Base-by-base conservation (phyloP, 805 yeast genomes). In the Zygosaccharomyces lentus region DNA sequence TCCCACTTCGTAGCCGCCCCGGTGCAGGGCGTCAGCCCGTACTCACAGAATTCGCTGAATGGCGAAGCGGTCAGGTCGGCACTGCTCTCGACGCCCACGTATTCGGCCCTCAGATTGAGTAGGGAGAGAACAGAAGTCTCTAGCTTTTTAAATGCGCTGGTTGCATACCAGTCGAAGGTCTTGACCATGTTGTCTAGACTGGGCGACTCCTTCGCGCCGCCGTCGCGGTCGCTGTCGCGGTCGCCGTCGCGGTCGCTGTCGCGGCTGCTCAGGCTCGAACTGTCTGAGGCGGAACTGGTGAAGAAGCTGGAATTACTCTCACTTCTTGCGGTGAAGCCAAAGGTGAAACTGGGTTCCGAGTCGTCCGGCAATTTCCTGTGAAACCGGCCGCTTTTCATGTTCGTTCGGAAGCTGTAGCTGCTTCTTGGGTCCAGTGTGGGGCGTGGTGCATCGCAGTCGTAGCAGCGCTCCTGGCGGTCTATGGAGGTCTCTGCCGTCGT, bases 81-180 rank as follows among this genome's bases (percentile, higher is more conserved):
- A 17, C 27, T 27, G 16, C 34, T 40, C 23, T 13, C 27, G 13
- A 25, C 31, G 13, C 16, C 19, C 19, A 9, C 37, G 16, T 10
- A 17, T 6, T 34, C 6, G 12, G 26, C 45, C 15, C 25, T 17
- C 19, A 32, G 27, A 17, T 44, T 39, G 16, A 45, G 43, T 10
- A 49, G 31, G 6, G 52, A 49, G 6, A 43, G 34, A 7, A 49
- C 29, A 1, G 49, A 45, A 15, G 43, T 36, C n/a, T 43, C 52
- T 17, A 49, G 23, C 29, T 37, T 43, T 37, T 45, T 45, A 37
- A 48, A 45, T 4, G 42, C 48, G 10, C 44, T 29, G 16, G 32
- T 48, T 9, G 36, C 39, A 25, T 39, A 34, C 41, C 41, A 42
- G n/a, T 38, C 44, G 24, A 27, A 29, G 15, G 39, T 12, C 15